phyloP scores from a whole-genome alignment of 1,139 yeast species.

The Candida gigantensis region DNA sequence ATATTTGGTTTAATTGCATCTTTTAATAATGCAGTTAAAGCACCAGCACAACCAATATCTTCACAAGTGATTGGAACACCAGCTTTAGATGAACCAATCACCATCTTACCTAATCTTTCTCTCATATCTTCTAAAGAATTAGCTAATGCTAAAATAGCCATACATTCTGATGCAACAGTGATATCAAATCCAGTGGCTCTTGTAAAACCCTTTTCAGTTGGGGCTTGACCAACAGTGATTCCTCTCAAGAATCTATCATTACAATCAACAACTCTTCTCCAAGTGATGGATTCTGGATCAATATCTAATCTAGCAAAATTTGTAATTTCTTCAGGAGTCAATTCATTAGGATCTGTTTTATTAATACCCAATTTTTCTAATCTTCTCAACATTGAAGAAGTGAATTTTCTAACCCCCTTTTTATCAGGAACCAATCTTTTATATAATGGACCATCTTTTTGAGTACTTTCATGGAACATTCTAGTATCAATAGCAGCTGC shows the following conservation, averaged over 20 bases:
- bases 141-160: constrained; percentile 95
- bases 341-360: constrained; percentile 78
- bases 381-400: constrained; percentile 77
- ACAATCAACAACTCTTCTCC: constrained; percentile 96
- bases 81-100: constrained; percentile 75
- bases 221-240: constrained; percentile 88
- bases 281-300: constrained; percentile 90
- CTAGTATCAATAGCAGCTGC: constrained; percentile 99
- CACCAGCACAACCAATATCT: constrained; percentile 97
- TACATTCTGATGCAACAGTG: constrained; percentile 95
- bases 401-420: constrained; percentile 78
- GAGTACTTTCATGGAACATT: constrained; percentile 96
- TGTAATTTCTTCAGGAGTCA: constrained; percentile 76
- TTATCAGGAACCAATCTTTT: constrained; percentile 85
- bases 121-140: constrained; percentile 84
- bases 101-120: constrained; percentile 87
- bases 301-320: constrained; percentile 85
- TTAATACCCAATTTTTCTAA: constrained; percentile 77
- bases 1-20: constrained; percentile 97
- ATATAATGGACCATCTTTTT: constrained; percentile 83
- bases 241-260: constrained; percentile 94
- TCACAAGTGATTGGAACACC: constrained; percentile 96
- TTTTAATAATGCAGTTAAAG: constrained; percentile 90
- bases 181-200: constrained; percentile 95
- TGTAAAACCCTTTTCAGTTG: constrained; percentile 89